phyloP scores from a whole-genome alignment of 192 early-diverging fungal genomes.

The Thamnidium elegans region DNA sequence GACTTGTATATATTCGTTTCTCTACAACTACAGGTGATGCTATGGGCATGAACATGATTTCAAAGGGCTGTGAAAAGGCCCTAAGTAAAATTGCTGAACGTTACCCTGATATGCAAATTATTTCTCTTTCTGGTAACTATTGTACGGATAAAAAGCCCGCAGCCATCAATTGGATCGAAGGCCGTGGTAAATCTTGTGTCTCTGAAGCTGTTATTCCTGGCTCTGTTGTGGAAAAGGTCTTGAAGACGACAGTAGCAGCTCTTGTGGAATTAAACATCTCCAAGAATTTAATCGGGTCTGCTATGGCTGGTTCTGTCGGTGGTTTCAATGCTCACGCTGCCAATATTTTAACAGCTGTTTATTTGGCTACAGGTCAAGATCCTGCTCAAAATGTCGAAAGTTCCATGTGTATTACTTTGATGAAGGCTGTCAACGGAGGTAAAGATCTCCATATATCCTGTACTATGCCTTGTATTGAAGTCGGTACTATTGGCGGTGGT shows the following conservation, averaged over 20 bases:
- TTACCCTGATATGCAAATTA: slow-evolving; percentile 74
- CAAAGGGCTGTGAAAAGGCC: slow-evolving; percentile 88
- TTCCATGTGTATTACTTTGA: slow-evolving; percentile 90
- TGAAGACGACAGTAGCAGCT: slow-evolving; percentile 82
- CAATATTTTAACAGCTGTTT: slow-evolving; percentile 89
- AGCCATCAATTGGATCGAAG: slow-evolving; percentile 97
- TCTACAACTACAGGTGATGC: slow-evolving; percentile 90
- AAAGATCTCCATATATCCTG: slow-evolving; percentile 83
- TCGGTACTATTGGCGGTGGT: slow-evolving; percentile 92
- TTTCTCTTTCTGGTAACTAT: slow-evolving; percentile 89
- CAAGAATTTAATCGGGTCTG: slow-evolving; percentile 92
- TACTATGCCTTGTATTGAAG: slow-evolving; percentile 93
- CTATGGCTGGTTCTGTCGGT: slow-evolving; percentile 90
- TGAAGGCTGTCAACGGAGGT: slow-evolving; percentile 80
- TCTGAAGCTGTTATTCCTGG: slow-evolving; percentile 83
- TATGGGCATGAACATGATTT: slow-evolving; percentile 99
- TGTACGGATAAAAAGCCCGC: slow-evolving; percentile 97
- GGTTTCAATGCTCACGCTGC: slow-evolving; percentile 95
- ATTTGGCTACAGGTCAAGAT: slow-evolving; percentile 91
- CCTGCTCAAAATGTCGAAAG: slow-evolving; percentile 95
- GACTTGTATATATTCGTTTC: slow-evolving; percentile 85
- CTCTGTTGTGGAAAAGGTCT: slow-evolving; percentile 69
- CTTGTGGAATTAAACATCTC: slow-evolving; percentile 76
- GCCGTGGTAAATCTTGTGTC: slow-evolving; percentile 91
- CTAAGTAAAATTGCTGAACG: slow-evolving; percentile 56